Percentiles rank a stretch among this genome's conserved stretches.
Conservation (phyloP, 495 filamentous ascomycete species). For the Astrocystis sublimbata region DNA sequence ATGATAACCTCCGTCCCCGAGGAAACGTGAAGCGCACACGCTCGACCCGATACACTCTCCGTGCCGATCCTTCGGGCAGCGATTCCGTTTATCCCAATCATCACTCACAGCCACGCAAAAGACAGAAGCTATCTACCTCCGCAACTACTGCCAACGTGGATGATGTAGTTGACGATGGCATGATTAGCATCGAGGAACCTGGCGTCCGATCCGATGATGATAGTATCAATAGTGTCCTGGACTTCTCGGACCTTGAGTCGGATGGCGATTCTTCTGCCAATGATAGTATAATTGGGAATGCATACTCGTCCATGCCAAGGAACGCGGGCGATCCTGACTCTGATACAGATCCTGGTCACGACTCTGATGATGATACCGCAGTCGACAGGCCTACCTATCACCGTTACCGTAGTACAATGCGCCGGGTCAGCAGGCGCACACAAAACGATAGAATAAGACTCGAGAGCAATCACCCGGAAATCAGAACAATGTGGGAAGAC, state of each 20-base stretch:
- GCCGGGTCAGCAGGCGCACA: neutral
- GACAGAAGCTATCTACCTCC: slow-evolving; percentile 16
- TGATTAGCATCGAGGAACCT: neutral
- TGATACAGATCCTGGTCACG: no score
- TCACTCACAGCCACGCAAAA: neutral
- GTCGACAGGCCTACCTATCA: no score
- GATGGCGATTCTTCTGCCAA: no score
- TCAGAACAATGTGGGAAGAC: slow-evolving; percentile 80
- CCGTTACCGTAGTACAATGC: no score
- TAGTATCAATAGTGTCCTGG: neutral
- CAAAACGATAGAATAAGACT: slow-evolving; percentile 54
- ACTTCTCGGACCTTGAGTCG: neutral
- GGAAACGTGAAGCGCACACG: neutral
- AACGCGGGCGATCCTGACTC: no score
- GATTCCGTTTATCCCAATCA: neutral
- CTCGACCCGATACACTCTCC: neutral
- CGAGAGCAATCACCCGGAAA: slow-evolving; percentile 71
- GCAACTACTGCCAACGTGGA: slow-evolving; percentile 12
- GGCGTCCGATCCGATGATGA: neutral
- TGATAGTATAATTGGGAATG: neutral
- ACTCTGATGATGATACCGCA: no score
- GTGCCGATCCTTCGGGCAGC: neutral
- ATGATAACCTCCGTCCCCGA: neutral
- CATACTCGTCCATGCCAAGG: neutral
- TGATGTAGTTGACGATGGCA: neutral